Evolutionary conservation across 2,329 filamentous ascomycete genomes (phyloP).

Genomic region (Colletotrichum sp.): DNA sequence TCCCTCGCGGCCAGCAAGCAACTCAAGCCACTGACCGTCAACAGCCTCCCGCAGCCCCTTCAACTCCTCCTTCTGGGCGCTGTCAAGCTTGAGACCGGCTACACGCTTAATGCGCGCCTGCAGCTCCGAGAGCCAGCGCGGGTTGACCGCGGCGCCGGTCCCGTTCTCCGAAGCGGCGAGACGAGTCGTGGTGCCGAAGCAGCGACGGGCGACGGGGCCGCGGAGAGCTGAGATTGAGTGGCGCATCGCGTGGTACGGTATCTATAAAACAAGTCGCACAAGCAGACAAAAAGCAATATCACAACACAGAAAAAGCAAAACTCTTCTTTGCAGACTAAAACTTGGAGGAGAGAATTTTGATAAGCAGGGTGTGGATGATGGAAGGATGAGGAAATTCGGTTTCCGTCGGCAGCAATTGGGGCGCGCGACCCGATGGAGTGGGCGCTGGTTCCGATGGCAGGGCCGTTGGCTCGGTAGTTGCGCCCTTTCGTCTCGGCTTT

Average conservation of each 20-base stretch:
- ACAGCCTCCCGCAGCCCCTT: conserved; percentile 2
- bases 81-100: background rate
- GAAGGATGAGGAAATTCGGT: background rate
- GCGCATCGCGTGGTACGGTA: background rate
- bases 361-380: background rate
- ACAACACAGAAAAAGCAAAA: background rate
- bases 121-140: conserved; percentile 33
- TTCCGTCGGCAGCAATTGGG: conserved; percentile 9
- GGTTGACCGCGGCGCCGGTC: conserved; percentile 12
- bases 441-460: background rate
- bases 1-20: conserved; percentile 77
- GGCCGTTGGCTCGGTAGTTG: background rate
- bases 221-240: background rate
- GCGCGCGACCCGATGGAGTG: background rate
- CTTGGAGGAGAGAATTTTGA: background rate
- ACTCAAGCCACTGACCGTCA: conserved; percentile 66
- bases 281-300: background rate
- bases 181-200: background rate
- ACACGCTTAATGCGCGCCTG: conserved; percentile 24
- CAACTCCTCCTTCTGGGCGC: background rate
- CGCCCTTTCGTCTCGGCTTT: background rate
- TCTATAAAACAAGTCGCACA: background rate
- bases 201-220: background rate
- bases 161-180: background rate
- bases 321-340: background rate